Evolutionary conservation across 2,329 filamentous ascomycete genomes (phyloP), one percentile per base, ranked within the genome.

Genomic region (Allantophomopsis lycopodina): DNA sequence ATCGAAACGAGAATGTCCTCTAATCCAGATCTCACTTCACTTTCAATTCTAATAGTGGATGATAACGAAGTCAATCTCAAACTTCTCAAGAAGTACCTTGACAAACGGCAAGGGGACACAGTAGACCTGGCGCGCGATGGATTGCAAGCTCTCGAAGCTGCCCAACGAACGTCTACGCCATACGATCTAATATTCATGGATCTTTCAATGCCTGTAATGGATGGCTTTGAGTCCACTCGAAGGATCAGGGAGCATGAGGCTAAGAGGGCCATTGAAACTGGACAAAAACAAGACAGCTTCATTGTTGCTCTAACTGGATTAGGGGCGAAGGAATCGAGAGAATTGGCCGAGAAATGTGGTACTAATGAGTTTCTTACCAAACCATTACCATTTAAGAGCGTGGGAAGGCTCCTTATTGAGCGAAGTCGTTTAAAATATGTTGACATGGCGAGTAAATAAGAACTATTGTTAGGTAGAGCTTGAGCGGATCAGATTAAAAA

Each of bases 151-250:
- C 54, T 70, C 2, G 50, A 66, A 7, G 48, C 49, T 31, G 51
- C 46, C 14, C 39, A 47, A 37, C 40, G 40, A 8, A 37, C 37
- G 5, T 43, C 44, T 1, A n/a, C 20, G 17, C 21, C 31, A 7
- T 38, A 47, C 33, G 53, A 56, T 35, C 30, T 55, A 8, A 54
- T 59, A 10, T 49, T 33, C 11, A 28, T 57, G 60, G 69, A 73
- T 44, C 60, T 73, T 6, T 63, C 63, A 39, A 74, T 74, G 70
- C 70, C 70, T 0, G 57, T 71, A 12, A 67, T 73, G 56, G 62
- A 73, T 42, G 66, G 66, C 0, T 48, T 69, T 4, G 59, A 62
- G 33, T 56, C 65, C 0, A 71, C 66, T 11, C 57, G 59, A 4
- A 55, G 55, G 31, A 71, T 73, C 13, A 60, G 69, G 4, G 55